Conservation (phyloP, 805 yeast genomes). For the Yueomyces sinensis region DNA sequence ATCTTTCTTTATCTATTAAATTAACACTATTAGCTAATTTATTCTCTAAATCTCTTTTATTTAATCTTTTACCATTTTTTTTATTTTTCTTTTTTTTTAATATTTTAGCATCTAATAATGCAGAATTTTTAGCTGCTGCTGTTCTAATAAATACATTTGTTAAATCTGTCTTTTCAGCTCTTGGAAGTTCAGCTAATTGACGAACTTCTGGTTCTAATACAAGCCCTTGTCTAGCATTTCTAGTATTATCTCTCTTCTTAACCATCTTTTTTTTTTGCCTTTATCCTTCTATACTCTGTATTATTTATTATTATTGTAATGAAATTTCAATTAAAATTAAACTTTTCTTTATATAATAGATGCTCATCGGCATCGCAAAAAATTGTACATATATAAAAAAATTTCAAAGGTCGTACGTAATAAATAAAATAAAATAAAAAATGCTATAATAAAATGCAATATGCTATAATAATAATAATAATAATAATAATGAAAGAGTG, state of each 20-base stretch:
- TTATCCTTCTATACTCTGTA: too few species aligned
- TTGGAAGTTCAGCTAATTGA: slow-evolving; percentile 39
- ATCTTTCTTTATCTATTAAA: slow-evolving; percentile 24
- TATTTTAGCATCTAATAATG: slow-evolving; percentile 42
- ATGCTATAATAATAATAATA: too few species aligned
- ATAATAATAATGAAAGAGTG: not conserved
- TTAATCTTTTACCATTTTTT: slow-evolving; percentile 11
- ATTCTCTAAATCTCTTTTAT: slow-evolving; percentile 13
- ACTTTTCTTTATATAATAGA: too few species aligned
- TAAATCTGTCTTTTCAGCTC: slow-evolving; percentile 45
- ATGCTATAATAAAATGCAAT: too few species aligned
- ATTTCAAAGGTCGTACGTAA: too few species aligned
- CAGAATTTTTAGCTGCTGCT: slow-evolving; percentile 51
- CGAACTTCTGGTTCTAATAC: slow-evolving; percentile 33
- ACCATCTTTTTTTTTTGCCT: too few species aligned
- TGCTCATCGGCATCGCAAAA: too few species aligned
- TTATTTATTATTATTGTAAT: too few species aligned
- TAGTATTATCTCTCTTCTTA: slow-evolving; percentile 32
- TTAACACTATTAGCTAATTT: slow-evolving; percentile 15
- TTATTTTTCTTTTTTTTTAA: slow-evolving; percentile 26
- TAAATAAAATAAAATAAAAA: too few species aligned
- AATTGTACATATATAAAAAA: too few species aligned
- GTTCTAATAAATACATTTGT: slow-evolving; percentile 55
- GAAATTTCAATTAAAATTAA: too few species aligned
- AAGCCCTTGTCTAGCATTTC: slow-evolving; percentile 67